phyloP scores from a whole-genome alignment of 257 asterid genomes.

The Linaria vulgaris region DNA sequence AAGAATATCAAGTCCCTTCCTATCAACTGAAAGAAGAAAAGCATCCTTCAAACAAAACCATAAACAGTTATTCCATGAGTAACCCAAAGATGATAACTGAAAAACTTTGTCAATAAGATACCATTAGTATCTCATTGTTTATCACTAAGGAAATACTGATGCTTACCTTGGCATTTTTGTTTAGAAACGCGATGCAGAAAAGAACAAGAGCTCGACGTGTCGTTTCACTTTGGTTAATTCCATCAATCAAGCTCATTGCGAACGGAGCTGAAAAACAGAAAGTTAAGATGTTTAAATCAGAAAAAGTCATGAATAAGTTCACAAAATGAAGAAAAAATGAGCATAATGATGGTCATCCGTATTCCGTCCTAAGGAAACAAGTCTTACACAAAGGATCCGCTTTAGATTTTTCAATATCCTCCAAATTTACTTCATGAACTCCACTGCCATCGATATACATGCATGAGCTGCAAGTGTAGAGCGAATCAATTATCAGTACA shows the following conservation, averaged over 20 bases:
- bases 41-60: slow-evolving; percentile 65
- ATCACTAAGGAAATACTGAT: slow-evolving; percentile 16
- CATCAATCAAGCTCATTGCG: slow-evolving; percentile 69
- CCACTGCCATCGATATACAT: slow-evolving; percentile 55
- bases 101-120: background rate
- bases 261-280: slow-evolving; percentile 53
- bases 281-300: slow-evolving; percentile 21
- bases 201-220: slow-evolving; percentile 87
- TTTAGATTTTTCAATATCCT: slow-evolving; percentile 63
- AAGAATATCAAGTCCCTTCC: slow-evolving; percentile 77
- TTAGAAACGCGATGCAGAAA: slow-evolving; percentile 70
- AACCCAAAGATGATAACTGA: background rate
- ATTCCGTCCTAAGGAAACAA: slow-evolving; percentile 13
- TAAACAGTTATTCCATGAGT: slow-evolving; percentile 20
- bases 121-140: slow-evolving; percentile 1
- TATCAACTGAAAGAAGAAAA: slow-evolving; percentile 63
- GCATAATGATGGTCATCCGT: slow-evolving; percentile 8
- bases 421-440: slow-evolving; percentile 49
- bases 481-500: slow-evolving; percentile 19
- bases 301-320: slow-evolving; percentile 2
- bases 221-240: slow-evolving; percentile 74
- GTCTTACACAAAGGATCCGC: slow-evolving; percentile 72
- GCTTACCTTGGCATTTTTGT: slow-evolving; percentile 69
- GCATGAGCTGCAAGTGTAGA: slow-evolving; percentile 60
- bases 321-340: slow-evolving; percentile 7